phyloP scores from a whole-genome alignment of 768 basidiomycete species.

The Tulasnella sp. region DNA sequence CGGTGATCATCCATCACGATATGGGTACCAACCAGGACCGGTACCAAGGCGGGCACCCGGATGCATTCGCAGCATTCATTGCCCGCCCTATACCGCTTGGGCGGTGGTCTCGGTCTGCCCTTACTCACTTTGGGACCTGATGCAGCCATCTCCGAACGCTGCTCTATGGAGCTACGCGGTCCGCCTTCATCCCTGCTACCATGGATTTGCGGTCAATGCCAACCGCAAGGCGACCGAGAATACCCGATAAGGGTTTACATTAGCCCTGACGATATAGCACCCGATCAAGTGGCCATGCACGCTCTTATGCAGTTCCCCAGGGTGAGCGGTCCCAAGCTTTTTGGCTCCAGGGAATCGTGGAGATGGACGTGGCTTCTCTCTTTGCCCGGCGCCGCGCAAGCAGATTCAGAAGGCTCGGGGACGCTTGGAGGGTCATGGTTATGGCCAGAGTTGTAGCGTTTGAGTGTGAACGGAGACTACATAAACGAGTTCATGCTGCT shows the following conservation, averaged over 20 bases:
- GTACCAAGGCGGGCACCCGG: background rate
- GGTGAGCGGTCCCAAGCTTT: too few species aligned
- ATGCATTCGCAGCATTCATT: background rate
- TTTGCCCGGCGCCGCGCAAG: too few species aligned
- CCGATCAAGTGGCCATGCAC: background rate
- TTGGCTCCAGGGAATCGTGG: too few species aligned
- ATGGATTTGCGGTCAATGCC: background rate
- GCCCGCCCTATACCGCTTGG: background rate
- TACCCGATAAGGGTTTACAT: background rate
- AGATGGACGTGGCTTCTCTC: too few species aligned
- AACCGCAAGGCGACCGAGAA: too few species aligned
- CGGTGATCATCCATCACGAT: background rate
- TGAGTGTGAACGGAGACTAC: too few species aligned
- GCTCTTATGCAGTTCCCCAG: too few species aligned
- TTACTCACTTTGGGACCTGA: background rate
- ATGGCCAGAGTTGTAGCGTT: too few species aligned
- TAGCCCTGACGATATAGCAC: background rate
- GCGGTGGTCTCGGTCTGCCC: background rate
- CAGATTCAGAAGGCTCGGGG: too few species aligned
- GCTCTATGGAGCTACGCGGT: background rate
- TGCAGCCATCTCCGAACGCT: background rate
- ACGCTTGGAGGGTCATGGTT: too few species aligned
- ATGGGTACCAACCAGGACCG: background rate
- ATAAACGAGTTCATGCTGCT: too few species aligned
- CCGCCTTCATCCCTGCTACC: background rate